Evolutionary conservation across 2,329 filamentous ascomycete species (phyloP), one percentile per base, ranked within the genome.

Genomic region (Calonectria crousiana): DNA sequence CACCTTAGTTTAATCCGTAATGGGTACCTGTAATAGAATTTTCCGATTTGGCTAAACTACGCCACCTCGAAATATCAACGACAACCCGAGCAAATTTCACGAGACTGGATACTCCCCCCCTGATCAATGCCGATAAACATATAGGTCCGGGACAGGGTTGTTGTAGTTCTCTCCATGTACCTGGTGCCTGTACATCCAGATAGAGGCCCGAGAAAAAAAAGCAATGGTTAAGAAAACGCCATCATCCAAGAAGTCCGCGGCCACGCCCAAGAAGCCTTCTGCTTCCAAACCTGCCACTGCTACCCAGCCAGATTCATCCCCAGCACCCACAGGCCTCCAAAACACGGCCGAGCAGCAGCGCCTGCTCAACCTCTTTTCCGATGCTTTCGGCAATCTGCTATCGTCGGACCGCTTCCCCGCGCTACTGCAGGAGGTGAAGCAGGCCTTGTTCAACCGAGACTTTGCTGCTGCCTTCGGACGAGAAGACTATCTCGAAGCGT

Each of bases 401-500:
- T 80, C 84, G 11, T 88, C 88, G 2, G 84, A 86, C 9, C 77
- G 80, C n/a, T 88, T 92, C 64, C 84, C 88, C 36, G 81, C 87
- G 1, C 84, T 92, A 4, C 89, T 98, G 26, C 96, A 98, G 82
- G 91, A 93, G 67, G 91, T 98, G 75, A 99, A 98, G 84, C 89
- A 92, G 10, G 95, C 96, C 76, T 89, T 99, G 11, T 98, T 93
- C 83, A 92, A 94, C 73, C 92, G 97, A 38, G 95, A 98, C 83
- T 98, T 98, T 84, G 89, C 89, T 16, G 86, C 88, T 20, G 96
- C 96, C 0, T 99, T 98, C 85, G 92, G 92, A 0, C 89, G 88
- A 58, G 89, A 91, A 70, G 91, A 93, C 56, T 90, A 93, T 79
- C 89, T 98, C 23, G 91, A 94, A 74, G 94, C 94, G 13, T 99